Evolutionary conservation across 2,329 filamentous ascomycete species (phyloP).

Genomic region (Colletotrichum tofieldiae): DNA sequence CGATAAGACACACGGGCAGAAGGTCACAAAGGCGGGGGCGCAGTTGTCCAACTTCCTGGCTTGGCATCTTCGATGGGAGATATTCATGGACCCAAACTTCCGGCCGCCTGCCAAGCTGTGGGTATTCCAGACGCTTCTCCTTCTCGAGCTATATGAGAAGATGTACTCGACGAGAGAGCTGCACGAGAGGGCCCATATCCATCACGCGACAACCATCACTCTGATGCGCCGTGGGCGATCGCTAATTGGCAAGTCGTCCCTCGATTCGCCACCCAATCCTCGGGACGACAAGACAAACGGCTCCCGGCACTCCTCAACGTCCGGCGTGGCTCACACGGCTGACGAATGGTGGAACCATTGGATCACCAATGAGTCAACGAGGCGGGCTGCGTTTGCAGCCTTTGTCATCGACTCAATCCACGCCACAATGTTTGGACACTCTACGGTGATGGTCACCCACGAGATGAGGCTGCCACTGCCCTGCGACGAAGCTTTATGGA

Average conservation of each 20-base stretch:
- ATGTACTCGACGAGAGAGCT: constrained; percentile 94
- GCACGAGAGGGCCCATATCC: constrained; percentile 95
- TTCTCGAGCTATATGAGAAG: constrained; percentile 96
- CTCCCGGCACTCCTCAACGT: constrained; percentile 74
- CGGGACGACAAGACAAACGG: constrained; percentile 72
- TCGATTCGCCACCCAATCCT: constrained; percentile 86
- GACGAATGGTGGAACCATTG: constrained; percentile 97
- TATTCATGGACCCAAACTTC: constrained; percentile 93
- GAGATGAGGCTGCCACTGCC: constrained; percentile 93
- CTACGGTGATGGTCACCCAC: constrained; percentile 96
- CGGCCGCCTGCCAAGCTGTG: constrained; percentile 93
- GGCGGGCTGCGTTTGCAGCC: constrained; percentile 91
- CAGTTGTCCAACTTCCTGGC: constrained; percentile 91
- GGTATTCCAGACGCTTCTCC: constrained; percentile 92
- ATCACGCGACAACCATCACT: constrained; percentile 95
- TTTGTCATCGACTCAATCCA: constrained; percentile 97
- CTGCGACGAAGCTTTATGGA: constrained; percentile 94
- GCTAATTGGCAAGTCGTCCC: constrained; percentile 86
- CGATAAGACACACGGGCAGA: constrained; percentile 84
- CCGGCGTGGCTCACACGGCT: constrained; percentile 76
- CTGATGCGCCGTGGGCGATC: constrained; percentile 95
- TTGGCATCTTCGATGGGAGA: constrained; percentile 95
- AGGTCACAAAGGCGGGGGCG: constrained; percentile 82
- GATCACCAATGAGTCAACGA: constrained; percentile 94
- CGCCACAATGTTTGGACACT: constrained; percentile 98